Evolutionary conservation across 352 stramenopile species (phyloP).

Genomic region (Halophytophthora batemanensis): DNA sequence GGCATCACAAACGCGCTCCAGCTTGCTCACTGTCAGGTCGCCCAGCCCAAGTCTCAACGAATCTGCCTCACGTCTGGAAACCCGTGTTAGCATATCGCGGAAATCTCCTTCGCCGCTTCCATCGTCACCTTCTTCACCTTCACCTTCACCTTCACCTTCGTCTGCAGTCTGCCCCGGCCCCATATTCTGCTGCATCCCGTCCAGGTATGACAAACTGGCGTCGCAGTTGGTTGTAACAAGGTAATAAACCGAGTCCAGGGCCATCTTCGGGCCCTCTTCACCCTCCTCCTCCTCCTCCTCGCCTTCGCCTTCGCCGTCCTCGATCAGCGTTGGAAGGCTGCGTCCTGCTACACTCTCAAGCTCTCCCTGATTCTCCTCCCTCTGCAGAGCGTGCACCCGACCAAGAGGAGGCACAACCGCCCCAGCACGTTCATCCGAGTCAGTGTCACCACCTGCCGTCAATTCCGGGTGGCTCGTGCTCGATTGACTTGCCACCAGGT

Average conservation of each 20-base stretch:
- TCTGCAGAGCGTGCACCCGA: neutral
- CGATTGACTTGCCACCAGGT: conserved; percentile 5
- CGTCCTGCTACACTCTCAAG: conserved; percentile 8
- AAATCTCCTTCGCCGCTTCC: conserved; percentile 17
- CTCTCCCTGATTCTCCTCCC: neutral
- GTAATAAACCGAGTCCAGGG: too few species aligned
- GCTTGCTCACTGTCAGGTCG: conserved; percentile 25
- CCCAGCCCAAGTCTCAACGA: conserved; percentile 25
- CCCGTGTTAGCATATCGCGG: conserved; percentile 32
- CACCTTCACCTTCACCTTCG: conserved; percentile 5
- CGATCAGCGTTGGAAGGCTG: conserved; percentile 17
- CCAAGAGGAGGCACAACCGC: conserved; percentile 3
- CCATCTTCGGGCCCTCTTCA: too few species aligned
- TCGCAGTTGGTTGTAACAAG: too few species aligned
- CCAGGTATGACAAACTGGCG: conserved; percentile 7
- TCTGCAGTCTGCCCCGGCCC: conserved; percentile 8
- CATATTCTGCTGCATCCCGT: neutral
- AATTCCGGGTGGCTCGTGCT: neutral
- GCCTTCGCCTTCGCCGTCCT: conserved; percentile 11
- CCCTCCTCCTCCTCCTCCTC: conserved; percentile 16
- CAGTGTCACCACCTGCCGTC: neutral
- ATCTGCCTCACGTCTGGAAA: conserved; percentile 23
- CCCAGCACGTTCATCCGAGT: neutral
- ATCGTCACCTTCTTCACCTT: too few species aligned
- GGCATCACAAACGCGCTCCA: conserved; percentile 29